These are phyloP conservation scores for Daedaleopsis nitida DNA, from an alignment of 768 basidiomycete species.

Conservation along the genomic window DNA sequence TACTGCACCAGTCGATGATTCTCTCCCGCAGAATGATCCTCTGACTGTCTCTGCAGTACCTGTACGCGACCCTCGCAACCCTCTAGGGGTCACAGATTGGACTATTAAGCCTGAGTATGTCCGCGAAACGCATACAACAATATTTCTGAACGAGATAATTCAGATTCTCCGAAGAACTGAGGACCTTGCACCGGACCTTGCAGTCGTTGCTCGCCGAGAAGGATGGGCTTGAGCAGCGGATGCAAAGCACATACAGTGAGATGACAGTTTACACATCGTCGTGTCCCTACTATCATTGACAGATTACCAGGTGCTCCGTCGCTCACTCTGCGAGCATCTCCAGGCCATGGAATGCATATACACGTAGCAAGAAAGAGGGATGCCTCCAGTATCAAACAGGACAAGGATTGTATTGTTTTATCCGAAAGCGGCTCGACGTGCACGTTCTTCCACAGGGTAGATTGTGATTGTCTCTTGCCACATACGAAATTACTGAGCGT, in stretches of 20 bases:
- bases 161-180: slow-evolving; percentile 64
- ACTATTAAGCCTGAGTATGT: slow-evolving; percentile 67
- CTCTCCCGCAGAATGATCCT: not conserved
- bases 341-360: slow-evolving; percentile 73
- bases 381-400: slow-evolving; percentile 45
- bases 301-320: slow-evolving; percentile 61
- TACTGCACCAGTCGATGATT: not conserved
- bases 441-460: slow-evolving; percentile 59
- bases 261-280: not conserved
- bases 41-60: slow-evolving; percentile 24
- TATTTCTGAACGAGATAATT: not conserved
- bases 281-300: not conserved
- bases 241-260: slow-evolving; percentile 59
- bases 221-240: slow-evolving; percentile 51
- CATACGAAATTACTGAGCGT: not conserved
- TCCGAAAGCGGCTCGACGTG: slow-evolving; percentile 67
- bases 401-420: slow-evolving; percentile 56
- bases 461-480: not conserved
- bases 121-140: not conserved
- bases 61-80: slow-evolving; percentile 18
- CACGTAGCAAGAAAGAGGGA: slow-evolving; percentile 74
- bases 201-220: slow-evolving; percentile 45
- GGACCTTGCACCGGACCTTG: slow-evolving; percentile 50
- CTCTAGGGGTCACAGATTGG: slow-evolving; percentile 45
- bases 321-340: slow-evolving; percentile 68